phyloP scores from a whole-genome alignment of 2,329 filamentous ascomycete species.

The Sporothrix pseudoabietina region DNA sequence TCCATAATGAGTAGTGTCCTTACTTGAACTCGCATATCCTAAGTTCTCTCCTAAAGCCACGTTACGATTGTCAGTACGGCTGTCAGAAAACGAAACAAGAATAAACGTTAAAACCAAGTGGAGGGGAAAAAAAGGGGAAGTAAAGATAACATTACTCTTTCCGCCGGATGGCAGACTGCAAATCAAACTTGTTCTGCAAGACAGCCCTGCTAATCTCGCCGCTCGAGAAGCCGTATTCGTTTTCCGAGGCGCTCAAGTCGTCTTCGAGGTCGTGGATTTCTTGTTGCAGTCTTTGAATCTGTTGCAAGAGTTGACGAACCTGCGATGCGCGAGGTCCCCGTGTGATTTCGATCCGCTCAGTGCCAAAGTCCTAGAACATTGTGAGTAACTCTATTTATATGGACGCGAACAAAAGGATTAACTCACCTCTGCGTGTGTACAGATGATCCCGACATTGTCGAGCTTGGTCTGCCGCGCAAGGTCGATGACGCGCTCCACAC shows the following conservation, averaged over 20 bases:
- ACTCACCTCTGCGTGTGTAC: background rate
- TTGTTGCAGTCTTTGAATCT: background rate
- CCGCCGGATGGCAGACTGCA: background rate
- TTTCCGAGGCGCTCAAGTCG: background rate
- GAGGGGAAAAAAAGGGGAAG: background rate
- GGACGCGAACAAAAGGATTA: background rate
- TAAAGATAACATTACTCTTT: conserved; percentile 3
- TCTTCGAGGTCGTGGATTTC: background rate
- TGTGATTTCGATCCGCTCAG: background rate
- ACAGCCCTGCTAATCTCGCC: background rate
- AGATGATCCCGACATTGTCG: background rate
- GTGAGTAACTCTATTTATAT: background rate
- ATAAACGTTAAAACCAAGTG: background rate
- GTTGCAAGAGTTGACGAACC: background rate
- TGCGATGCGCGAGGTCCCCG: background rate
- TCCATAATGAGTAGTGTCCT: background rate
- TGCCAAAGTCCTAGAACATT: background rate
- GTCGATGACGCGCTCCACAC: background rate
- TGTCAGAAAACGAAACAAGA: background rate
- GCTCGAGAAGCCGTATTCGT: background rate
- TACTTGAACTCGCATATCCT: background rate
- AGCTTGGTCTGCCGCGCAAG: background rate
- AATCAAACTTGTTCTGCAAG: conserved; percentile 1
- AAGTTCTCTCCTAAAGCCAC: background rate
- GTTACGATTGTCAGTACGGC: background rate